These are phyloP conservation scores for Cytospora mali DNA, from an alignment of 2,329 filamentous ascomycete genomes.

Conservation along the genomic window DNA sequence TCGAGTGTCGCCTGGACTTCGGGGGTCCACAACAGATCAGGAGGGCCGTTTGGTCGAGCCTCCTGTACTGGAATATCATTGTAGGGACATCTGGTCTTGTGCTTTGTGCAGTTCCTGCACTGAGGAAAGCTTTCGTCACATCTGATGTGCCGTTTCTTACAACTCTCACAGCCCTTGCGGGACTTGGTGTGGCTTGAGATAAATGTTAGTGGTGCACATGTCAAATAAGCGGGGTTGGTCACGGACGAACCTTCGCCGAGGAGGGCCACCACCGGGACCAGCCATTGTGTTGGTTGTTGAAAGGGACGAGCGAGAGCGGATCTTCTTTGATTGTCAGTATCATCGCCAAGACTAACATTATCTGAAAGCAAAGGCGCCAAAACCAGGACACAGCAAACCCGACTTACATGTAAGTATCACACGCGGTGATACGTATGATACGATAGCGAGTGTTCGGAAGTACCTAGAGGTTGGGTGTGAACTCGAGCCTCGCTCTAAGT, in stretches of 20 bases:
- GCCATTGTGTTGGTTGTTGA: conserved; percentile 65
- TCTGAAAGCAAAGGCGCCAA: not conserved
- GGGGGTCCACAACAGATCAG: conserved; percentile 80
- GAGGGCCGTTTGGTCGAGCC: conserved; percentile 61
- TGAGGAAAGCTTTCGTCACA: conserved; percentile 98
- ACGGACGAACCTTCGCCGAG: conserved; percentile 63
- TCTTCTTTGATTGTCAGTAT: conserved; percentile 1
- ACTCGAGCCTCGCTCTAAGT: not conserved
- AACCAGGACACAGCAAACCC: not conserved
- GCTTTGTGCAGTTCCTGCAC: conserved; percentile 99
- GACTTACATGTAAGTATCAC: conserved; percentile 32
- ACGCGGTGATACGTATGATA: conserved; percentile 19
- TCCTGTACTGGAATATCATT: conserved; percentile 80
- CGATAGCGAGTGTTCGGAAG: conserved; percentile 14
- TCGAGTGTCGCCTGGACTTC: conserved; percentile 81
- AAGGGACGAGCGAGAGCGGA: not conserved
- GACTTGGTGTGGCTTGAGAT: conserved; percentile 89
- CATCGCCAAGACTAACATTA: no score
- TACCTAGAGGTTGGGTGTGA: not conserved
- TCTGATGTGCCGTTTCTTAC: conserved; percentile 95
- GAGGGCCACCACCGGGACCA: conserved; percentile 91
- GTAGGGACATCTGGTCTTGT: conserved; percentile 98
- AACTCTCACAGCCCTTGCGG: conserved; percentile 96
- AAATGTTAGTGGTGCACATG: conserved; percentile 26
- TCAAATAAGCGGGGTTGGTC: conserved; percentile 5